Evolutionary conservation across 2,329 filamentous ascomycete genomes (phyloP).

Genomic region (Cytospora schulzeri): DNA sequence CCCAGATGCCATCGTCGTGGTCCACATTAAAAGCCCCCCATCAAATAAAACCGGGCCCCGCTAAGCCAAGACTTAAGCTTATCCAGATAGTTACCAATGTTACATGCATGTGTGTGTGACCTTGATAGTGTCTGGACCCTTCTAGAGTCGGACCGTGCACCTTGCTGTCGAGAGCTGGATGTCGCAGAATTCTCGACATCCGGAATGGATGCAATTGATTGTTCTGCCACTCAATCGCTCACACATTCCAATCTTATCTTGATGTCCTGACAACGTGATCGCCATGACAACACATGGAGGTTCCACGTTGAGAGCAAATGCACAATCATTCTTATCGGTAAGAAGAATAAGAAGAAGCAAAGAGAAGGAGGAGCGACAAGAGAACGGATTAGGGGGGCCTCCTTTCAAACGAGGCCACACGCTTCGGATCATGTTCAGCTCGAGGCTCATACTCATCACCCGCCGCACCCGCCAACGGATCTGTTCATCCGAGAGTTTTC

Average conservation of each 20-base stretch:
- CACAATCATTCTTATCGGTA: neutral
- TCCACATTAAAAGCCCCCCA: conserved; percentile 1
- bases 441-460: neutral
- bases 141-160: neutral
- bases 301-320: neutral
- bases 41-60: conserved; percentile 11
- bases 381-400: too few relatives aligned
- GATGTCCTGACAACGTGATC: neutral
- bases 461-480: conserved; percentile 3
- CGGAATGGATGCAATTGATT: too few relatives aligned
- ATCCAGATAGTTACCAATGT: neutral
- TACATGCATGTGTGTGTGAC: neutral
- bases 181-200: neutral
- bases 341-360: neutral
- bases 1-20: conserved; percentile 9
- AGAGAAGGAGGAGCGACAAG: too few relatives aligned
- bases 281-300: neutral
- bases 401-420: too few relatives aligned
- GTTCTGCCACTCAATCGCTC: neutral
- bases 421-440: neutral
- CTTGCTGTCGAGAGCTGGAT: neutral
- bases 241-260: neutral
- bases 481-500: conserved; percentile 4
- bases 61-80: conserved; percentile 3
- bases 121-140: neutral